Conservation (phyloP, 176 grass and related monocot species). For the Carex parvula region DNA sequence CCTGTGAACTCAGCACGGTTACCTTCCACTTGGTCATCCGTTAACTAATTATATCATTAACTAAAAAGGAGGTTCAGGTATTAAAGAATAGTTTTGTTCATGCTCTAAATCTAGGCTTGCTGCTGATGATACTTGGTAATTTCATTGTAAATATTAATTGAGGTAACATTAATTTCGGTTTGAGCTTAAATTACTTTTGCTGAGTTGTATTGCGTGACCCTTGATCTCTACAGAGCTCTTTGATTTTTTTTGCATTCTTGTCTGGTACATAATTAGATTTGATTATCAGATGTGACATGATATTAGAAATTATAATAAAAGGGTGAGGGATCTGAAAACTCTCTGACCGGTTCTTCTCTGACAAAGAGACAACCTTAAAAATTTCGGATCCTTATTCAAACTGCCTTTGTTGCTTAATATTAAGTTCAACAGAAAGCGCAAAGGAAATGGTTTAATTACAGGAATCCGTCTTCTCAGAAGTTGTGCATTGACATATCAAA, state of each 20-base stretch:
- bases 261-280: neutral
- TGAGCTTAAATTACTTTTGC: neutral
- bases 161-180: neutral
- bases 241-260: neutral
- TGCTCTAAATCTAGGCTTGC: conserved; percentile 20
- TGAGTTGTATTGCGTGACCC: neutral
- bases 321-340: neutral
- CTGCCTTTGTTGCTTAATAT: neutral
- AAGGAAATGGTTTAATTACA: neutral
- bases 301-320: neutral
- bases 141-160: neutral
- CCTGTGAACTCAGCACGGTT: conserved; percentile 42
- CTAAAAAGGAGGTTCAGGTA: neutral
- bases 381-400: neutral
- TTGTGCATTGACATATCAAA: neutral
- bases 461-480: neutral
- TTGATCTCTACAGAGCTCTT: neutral
- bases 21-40: conserved; percentile 61
- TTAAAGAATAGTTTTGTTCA: neutral
- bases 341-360: neutral
- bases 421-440: too few species aligned
- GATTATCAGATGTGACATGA: neutral
- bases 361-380: neutral
- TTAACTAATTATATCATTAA: conserved; percentile 11
- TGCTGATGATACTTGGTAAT: neutral